phyloP scores from a whole-genome alignment of 2,329 filamentous ascomycete species.

The Talaromyces albobiverticillius region DNA sequence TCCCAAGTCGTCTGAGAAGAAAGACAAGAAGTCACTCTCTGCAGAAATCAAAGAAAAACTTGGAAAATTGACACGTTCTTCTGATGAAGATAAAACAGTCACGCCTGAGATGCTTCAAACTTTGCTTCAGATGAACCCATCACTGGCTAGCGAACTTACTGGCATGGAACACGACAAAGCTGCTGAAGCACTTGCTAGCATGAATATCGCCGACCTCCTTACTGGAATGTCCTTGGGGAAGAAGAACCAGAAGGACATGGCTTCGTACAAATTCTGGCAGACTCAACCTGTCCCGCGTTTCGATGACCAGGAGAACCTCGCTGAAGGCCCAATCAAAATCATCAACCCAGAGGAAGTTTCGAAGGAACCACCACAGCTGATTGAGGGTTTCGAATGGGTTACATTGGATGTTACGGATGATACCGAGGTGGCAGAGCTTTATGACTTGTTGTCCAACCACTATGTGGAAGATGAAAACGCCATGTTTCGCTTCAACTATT shows the following conservation, averaged over 20 bases:
- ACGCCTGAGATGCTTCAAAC: slow-evolving; percentile 36
- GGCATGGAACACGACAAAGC: slow-evolving; percentile 63
- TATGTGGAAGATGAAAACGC: slow-evolving; percentile 97
- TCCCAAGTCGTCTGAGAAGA: slow-evolving; percentile 16
- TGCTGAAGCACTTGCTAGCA: slow-evolving; percentile 49
- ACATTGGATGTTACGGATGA: slow-evolving; percentile 81
- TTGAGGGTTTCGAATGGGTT: slow-evolving; percentile 91
- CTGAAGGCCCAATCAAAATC: slow-evolving; percentile 80
- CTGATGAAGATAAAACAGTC: slow-evolving; percentile 29
- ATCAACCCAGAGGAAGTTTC: slow-evolving; percentile 76
- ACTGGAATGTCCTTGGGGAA: slow-evolving; percentile 65
- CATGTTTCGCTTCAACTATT: slow-evolving; percentile 98
- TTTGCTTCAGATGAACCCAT: slow-evolving; percentile 52
- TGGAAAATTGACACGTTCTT: slow-evolving; percentile 17
- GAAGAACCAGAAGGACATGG: slow-evolving; percentile 95
- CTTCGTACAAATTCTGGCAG: slow-evolving; percentile 96
- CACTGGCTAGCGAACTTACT: slow-evolving; percentile 71
- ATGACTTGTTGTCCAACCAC: slow-evolving; percentile 85
- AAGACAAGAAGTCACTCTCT: slow-evolving; percentile 24
- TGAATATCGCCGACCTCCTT: slow-evolving; percentile 48
- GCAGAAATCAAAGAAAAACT: slow-evolving; percentile 12
- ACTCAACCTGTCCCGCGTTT: slow-evolving; percentile 94
- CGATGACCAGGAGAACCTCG: slow-evolving; percentile 55
- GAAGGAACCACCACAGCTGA: slow-evolving; percentile 70
- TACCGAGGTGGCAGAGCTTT: slow-evolving; percentile 80